Evolutionary conservation across 805 yeast genomes (phyloP).

Genomic region (Wickerhamomyces sydowiorum): DNA sequence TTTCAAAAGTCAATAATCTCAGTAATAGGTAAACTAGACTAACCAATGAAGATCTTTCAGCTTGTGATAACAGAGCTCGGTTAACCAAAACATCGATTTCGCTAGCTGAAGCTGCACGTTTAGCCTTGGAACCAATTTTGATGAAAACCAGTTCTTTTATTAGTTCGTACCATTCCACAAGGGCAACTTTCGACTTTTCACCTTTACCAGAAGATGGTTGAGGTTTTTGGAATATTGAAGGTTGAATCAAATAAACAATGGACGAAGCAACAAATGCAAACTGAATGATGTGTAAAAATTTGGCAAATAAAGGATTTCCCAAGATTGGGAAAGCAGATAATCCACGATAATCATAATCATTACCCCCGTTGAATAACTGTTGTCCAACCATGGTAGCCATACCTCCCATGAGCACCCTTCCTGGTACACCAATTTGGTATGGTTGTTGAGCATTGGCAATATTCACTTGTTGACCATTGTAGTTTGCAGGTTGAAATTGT

Average conservation of each 20-base stretch:
- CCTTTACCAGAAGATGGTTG: constrained; percentile 2
- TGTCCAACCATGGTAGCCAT: constrained; percentile 42
- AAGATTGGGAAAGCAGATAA: constrained; percentile 36
- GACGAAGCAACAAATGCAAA: constrained; percentile 21
- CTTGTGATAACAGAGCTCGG: constrained; percentile 6
- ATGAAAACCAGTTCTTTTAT: constrained; percentile 20
- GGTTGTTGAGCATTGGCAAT: constrained; percentile 18
- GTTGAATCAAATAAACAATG: constrained; percentile 13
- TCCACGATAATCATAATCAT: constrained; percentile 34
- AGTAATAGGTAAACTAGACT: constrained; percentile 10
- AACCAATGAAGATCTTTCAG: constrained; percentile 2
- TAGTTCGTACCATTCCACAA: constrained; percentile 18
- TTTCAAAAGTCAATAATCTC: constrained; percentile 14
- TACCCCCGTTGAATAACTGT: constrained; percentile 23
- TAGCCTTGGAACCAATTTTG: constrained; percentile 13
- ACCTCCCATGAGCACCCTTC: constrained; percentile 40
- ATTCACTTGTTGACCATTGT: constrained; percentile 19
- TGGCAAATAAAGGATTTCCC: constrained; percentile 22
- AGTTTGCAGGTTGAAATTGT: constrained; percentile 19
- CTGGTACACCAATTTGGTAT: constrained; percentile 24
- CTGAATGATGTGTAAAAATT: constrained; percentile 22
- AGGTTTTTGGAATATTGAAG: constrained; percentile 8
- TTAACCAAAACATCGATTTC: constrained; percentile 15
- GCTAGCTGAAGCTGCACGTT: constrained; percentile 9
- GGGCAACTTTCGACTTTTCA: constrained; percentile 1